phyloP scores from a whole-genome alignment of 176 grass and related monocot species.

The Tillandsia fasciculata region DNA sequence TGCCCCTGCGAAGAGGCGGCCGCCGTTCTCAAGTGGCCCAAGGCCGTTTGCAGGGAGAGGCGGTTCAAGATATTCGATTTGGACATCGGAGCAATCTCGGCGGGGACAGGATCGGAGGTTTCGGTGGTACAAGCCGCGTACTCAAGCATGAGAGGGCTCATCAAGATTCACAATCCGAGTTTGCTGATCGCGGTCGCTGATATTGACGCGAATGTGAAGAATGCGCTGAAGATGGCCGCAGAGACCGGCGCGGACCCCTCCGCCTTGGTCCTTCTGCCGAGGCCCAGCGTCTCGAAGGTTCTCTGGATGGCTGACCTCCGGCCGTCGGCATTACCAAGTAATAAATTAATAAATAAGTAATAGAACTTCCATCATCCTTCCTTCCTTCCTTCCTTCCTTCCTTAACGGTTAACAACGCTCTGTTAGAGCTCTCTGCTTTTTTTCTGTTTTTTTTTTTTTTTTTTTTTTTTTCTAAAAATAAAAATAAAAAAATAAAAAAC shows the following conservation, averaged over 20 bases:
- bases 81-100: constrained; percentile 54
- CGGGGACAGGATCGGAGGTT: constrained; percentile 56
- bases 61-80: constrained; percentile 95
- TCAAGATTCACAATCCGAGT: constrained; percentile 80
- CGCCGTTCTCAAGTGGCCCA: constrained; percentile 67
- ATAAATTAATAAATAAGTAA: background rate
- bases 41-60: constrained; percentile 79
- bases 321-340: constrained; percentile 57
- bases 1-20: constrained; percentile 75
- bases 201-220: constrained; percentile 50
- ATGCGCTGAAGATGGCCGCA: constrained; percentile 70
- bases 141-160: constrained; percentile 69
- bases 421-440: too few species aligned
- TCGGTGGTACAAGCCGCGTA: constrained; percentile 68
- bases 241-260: constrained; percentile 42
- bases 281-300: constrained; percentile 45
- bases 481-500: background rate
- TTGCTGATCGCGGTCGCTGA: constrained; percentile 44
- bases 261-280: constrained; percentile 67
- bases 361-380: too few species aligned
- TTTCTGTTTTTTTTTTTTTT: background rate
- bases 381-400: background rate
- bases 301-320: constrained; percentile 91
- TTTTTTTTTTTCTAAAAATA: background rate
- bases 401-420: background rate